Evolutionary conservation across 176 grass and related monocot species (phyloP), one percentile per base, ranked within the genome.

Genomic region (Chloris gayana): DNA sequence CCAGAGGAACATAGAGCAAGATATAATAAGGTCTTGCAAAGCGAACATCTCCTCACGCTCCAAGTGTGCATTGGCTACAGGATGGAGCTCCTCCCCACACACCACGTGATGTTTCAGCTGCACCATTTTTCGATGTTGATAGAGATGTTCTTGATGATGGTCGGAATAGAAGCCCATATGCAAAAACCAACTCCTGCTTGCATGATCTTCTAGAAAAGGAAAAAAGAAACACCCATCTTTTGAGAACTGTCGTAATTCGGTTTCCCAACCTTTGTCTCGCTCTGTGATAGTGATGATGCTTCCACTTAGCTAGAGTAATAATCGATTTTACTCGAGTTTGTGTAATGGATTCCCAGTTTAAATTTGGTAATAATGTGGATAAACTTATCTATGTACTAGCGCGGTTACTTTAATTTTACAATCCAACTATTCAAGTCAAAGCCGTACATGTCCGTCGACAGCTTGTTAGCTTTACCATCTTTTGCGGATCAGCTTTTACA

Each of bases 401-500:
- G 14, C 14, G 3, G 46, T 49, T 49, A 17, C 25, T 14, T 33
- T 64, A 41, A 44, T 4, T 46, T 70, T 57, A n/a, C n/a, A n/a
- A n/a, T n/a, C n/a, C n/a, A n/a, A n/a, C n/a, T 67, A 45, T 50
- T 30, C 62, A 58, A 69, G 50, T 47, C 22, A 77, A 35, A 70
- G 53, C 15, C 65, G 53, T 53, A 11, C n/a, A 21, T 68, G 64
- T 70, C 74, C 73, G 73, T 61, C 14, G 62, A 25, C 76, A 78
- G 63, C 62, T 9, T 50, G 47, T 27, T 21, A 73, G 51, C 58
- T 64, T 74, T 6, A 66, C 15, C 60, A 37, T 27, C 27, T 66
- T 74, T 83, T 65, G 59, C 11, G 24, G 32, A 37, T 66, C 32
- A 67, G 60, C 18, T 50, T 71, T 84, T 85, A 63, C 30, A 61